Percentiles rank a stretch among this genome's conserved stretches.
phyloP scores from a whole-genome alignment of 441 rosid species.

The Populus tomentosa region DNA sequence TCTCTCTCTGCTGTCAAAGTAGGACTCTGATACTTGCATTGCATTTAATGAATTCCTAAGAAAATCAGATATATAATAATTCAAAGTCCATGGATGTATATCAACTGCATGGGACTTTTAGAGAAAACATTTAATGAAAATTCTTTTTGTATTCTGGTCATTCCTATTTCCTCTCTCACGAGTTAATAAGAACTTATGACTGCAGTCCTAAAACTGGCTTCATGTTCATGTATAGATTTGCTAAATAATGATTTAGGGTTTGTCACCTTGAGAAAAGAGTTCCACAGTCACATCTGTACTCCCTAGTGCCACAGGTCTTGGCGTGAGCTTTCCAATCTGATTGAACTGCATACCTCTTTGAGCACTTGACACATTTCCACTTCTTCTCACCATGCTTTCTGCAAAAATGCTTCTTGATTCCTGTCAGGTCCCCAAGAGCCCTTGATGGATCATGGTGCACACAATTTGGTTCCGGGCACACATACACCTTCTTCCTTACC shows the following conservation, averaged over 20 bases:
- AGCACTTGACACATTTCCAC: constrained; percentile 87
- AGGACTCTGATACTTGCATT: constrained; percentile 1
- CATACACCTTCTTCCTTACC: constrained; percentile 66
- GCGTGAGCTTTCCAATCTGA: constrained; percentile 94
- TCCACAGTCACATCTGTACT: constrained; percentile 86
- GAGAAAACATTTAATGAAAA: constrained; percentile 12
- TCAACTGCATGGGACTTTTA: not conserved
- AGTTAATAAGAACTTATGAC: not conserved
- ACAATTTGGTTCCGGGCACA: constrained; percentile 70
- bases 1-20: constrained; percentile 1
- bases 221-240: not conserved
- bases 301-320: constrained; percentile 81
- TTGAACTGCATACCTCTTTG: constrained; percentile 77
- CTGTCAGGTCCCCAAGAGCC: constrained; percentile 83
- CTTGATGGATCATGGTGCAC: constrained; percentile 85
- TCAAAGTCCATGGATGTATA: not conserved
- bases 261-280: constrained; percentile 71
- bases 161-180: not conserved
- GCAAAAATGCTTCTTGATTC: constrained; percentile 77
- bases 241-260: not conserved
- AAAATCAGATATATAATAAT: not conserved
- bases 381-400: constrained; percentile 89
- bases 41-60: not conserved
- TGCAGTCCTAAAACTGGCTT: not conserved
- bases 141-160: not conserved